A percentile compares a stretch with the other conserved stretches of the same genome.
Evolutionary conservation across 208 protist species (phyloP).

Genomic region (Acanthamoeba pearcei): DNA sequence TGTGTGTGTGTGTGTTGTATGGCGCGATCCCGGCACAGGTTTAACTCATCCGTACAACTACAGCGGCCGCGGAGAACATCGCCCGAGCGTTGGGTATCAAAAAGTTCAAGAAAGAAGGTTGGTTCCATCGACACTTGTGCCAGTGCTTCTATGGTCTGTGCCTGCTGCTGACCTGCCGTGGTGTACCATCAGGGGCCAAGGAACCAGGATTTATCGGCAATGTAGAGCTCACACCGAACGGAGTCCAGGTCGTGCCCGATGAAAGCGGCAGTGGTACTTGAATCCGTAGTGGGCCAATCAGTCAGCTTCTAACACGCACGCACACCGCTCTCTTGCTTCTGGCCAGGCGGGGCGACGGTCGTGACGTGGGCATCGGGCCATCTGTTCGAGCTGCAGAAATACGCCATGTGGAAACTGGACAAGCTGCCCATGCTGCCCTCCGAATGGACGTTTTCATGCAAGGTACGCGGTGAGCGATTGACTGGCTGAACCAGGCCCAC

Average conservation of each 20-base stretch:
- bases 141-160: background rate
- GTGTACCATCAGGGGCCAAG: background rate
- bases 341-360: constrained; percentile 13
- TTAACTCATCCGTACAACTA: background rate
- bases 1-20: background rate
- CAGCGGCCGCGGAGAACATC: constrained; percentile 72
- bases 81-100: constrained; percentile 63
- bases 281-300: background rate
- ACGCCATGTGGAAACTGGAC: constrained; percentile 65
- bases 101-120: constrained; percentile 15
- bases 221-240: background rate
- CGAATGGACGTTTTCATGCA: constrained; percentile 53
- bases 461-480: background rate
- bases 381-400: constrained; percentile 69
- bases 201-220: constrained; percentile 57
- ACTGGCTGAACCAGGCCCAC: background rate
- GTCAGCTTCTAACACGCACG: background rate
- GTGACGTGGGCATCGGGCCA: constrained; percentile 74
- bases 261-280: background rate
- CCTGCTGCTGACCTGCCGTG: background rate
- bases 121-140: background rate
- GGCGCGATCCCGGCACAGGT: too few relatives aligned
- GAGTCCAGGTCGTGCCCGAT: constrained; percentile 1
- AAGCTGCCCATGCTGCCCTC: constrained; percentile 63
- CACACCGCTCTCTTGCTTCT: background rate